Percentiles rank a stretch among this genome's conserved stretches.
Conservation (phyloP, 345 rosid species). For the Luvunga scandens region DNA sequence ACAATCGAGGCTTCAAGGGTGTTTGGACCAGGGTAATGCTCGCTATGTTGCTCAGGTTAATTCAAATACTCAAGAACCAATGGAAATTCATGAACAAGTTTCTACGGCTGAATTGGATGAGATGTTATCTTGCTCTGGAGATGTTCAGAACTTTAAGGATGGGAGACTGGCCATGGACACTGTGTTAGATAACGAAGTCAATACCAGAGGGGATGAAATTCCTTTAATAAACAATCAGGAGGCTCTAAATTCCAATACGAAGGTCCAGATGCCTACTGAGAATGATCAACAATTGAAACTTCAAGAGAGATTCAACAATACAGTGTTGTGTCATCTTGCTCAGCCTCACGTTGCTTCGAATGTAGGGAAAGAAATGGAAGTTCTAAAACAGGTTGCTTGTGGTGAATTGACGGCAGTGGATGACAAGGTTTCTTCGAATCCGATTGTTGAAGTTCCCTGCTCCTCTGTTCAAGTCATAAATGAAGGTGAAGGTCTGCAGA, state of each 20-base stretch:
- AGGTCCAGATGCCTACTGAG: constrained; percentile 6
- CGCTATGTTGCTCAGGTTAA: constrained; percentile 19
- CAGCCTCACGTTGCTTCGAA: constrained; percentile 9
- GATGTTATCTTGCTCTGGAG: constrained; percentile 36
- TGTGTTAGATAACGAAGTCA: constrained; percentile 22
- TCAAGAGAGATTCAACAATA: constrained; percentile 10
- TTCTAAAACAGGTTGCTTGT: constrained; percentile 15
- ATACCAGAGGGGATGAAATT: constrained; percentile 22
- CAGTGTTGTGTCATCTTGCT: neutral
- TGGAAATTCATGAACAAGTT: constrained; percentile 34
- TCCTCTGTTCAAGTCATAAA: constrained; percentile 5
- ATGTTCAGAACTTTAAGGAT: constrained; percentile 28
- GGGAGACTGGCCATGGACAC: constrained; percentile 16
- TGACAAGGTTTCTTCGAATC: neutral
- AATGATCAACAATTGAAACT: neutral
- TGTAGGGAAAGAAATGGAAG: constrained; percentile 14
- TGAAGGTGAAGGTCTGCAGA: constrained; percentile 4
- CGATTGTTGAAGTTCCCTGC: neutral
- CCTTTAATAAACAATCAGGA: constrained; percentile 17
- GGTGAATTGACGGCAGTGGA: constrained; percentile 15
- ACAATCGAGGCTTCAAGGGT: constrained; percentile 23
- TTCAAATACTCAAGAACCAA: constrained; percentile 19
- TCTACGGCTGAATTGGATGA: constrained; percentile 28
- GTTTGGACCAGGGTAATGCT: constrained; percentile 8
- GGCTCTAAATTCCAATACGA: constrained; percentile 6